A percentile compares a stretch with the other conserved stretches of the same genome.
Conservation (phyloP, 495 filamentous ascomycete species). For the Annulohypoxylon maeteangense region DNA sequence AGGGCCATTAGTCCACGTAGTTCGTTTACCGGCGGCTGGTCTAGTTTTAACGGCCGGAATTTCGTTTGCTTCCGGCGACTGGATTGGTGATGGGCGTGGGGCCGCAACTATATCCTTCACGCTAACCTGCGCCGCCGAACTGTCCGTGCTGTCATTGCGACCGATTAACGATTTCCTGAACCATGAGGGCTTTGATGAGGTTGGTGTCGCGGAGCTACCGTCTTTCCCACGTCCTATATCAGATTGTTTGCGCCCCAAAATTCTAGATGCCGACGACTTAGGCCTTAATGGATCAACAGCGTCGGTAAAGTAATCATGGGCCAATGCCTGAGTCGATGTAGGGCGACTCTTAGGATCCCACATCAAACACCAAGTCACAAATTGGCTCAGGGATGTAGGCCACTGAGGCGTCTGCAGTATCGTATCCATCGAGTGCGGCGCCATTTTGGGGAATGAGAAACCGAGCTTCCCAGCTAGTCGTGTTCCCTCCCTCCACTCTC, state of each 20-base stretch:
- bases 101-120: slow-evolving; percentile 47
- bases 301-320: slow-evolving; percentile 96
- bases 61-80: slow-evolving; percentile 65
- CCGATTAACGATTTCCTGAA: slow-evolving; percentile 92
- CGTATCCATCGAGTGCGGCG: slow-evolving; percentile 94
- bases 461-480: slow-evolving; percentile 93
- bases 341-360: slow-evolving; percentile 97
- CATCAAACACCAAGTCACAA: slow-evolving; percentile 99
- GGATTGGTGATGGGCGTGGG: slow-evolving; percentile 67
- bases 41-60: slow-evolving; percentile 64
- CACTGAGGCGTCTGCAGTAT: slow-evolving; percentile 91
- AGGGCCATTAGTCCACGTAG: slow-evolving; percentile 84
- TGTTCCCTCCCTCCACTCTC: slow-evolving; percentile 97
- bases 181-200: slow-evolving; percentile 90
- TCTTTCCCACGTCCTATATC: slow-evolving; percentile 77
- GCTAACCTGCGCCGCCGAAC: slow-evolving; percentile 29
- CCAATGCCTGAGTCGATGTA: slow-evolving; percentile 92
- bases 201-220: slow-evolving; percentile 69
- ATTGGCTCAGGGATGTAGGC: slow-evolving; percentile 86
- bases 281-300: slow-evolving; percentile 92
- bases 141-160: slow-evolving; percentile 60
- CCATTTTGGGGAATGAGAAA: slow-evolving; percentile 99
- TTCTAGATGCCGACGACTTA: slow-evolving; percentile 86
- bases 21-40: slow-evolving; percentile 74
- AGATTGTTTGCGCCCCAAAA: slow-evolving; percentile 88